Percentiles rank a stretch among this genome's conserved stretches.
Conservation (phyloP, 352 stramenopile species). For the Phytophthora multivora region DNA sequence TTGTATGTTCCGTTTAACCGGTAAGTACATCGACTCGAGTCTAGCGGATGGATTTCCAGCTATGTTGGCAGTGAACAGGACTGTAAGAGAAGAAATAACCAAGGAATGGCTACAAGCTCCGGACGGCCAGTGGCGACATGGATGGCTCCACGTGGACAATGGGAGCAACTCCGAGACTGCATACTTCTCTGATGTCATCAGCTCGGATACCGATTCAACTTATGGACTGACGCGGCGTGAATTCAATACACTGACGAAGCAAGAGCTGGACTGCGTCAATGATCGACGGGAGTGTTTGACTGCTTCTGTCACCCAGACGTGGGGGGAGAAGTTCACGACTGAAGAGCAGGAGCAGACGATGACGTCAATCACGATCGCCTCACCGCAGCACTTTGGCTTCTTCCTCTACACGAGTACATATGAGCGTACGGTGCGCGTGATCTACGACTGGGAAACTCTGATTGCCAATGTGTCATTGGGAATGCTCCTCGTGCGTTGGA, state of each 20-base stretch:
- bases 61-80: slow-evolving; percentile 29
- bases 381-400: slow-evolving; percentile 38
- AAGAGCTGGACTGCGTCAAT: slow-evolving; percentile 39
- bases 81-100: slow-evolving; percentile 36
- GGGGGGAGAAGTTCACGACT: slow-evolving; percentile 36
- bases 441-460: slow-evolving; percentile 52
- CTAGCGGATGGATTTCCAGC: slow-evolving; percentile 2
- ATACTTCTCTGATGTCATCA: slow-evolving; percentile 48
- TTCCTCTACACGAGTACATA: slow-evolving; percentile 34
- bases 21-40: slow-evolving; percentile 37
- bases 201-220: slow-evolving; percentile 22
- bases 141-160: slow-evolving; percentile 43
- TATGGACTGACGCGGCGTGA: slow-evolving; percentile 32
- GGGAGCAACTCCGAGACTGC: slow-evolving; percentile 23
- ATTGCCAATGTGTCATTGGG: slow-evolving; percentile 50
- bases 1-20: slow-evolving; percentile 47
- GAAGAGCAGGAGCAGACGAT: slow-evolving; percentile 17
- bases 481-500: slow-evolving; percentile 46
- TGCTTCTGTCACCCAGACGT: slow-evolving; percentile 2
- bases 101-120: slow-evolving; percentile 39
- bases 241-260: slow-evolving; percentile 40
- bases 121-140: slow-evolving; percentile 41
- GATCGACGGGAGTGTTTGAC: slow-evolving; percentile 13
- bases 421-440: slow-evolving; percentile 16
- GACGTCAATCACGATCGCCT: slow-evolving; percentile 36